phyloP scores from a whole-genome alignment of 345 rosid genomes.

The Geranium brycei region DNA sequence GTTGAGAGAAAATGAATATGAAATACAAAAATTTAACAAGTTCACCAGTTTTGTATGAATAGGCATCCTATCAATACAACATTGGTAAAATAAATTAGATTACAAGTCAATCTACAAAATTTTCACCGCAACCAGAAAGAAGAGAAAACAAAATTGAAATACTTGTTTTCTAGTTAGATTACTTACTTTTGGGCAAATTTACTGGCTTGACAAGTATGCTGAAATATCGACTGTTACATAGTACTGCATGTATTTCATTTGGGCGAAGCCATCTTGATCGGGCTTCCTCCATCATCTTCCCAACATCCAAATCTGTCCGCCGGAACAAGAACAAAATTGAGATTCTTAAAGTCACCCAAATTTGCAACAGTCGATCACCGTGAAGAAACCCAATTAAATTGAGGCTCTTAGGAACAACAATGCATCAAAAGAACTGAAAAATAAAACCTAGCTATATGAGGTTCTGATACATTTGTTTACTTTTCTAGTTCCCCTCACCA shows the following conservation, averaged over 20 bases:
- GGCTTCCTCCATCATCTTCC: slow-evolving; percentile 57
- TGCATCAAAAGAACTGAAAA: too few species aligned
- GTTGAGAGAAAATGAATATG: background rate
- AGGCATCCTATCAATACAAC: background rate
- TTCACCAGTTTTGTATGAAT: too few species aligned
- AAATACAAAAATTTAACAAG: too few species aligned
- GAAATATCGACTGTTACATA: slow-evolving; percentile 62
- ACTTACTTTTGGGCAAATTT: slow-evolving; percentile 68
- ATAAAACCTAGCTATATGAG: too few species aligned
- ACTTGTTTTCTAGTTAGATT: background rate
- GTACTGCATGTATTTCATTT: slow-evolving; percentile 80
- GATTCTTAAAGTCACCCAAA: background rate
- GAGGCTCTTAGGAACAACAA: too few species aligned
- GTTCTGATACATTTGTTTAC: too few species aligned
- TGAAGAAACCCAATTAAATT: background rate
- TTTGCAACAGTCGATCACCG: background rate
- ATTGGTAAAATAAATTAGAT: background rate
- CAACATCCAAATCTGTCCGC: slow-evolving; percentile 67
- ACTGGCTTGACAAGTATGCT: slow-evolving; percentile 66
- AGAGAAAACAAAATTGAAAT: background rate
- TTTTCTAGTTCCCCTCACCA: too few species aligned
- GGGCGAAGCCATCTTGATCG: slow-evolving; percentile 89
- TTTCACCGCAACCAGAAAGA: background rate
- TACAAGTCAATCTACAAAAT: background rate
- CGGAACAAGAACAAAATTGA: slow-evolving; percentile 6